Evolutionary conservation across 73 alveolate genomes (phyloP).

Genomic region (Tetrahymena elliotti): DNA sequence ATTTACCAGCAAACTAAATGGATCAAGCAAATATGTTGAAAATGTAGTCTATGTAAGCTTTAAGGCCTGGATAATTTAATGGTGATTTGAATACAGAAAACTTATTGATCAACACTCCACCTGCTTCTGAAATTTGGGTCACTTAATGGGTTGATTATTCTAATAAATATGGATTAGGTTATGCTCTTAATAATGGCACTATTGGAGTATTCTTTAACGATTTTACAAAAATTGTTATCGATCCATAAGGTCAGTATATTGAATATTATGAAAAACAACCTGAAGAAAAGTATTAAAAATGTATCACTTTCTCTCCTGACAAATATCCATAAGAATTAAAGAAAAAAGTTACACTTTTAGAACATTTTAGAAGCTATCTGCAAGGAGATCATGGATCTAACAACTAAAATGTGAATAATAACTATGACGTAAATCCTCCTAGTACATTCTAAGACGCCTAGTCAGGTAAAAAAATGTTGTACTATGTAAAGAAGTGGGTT

Average conservation of each 20-base stretch:
- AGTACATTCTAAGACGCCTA: not conserved
- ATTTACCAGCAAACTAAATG: not conserved
- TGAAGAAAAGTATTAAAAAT: constrained; percentile 52
- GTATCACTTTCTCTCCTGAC: constrained; percentile 23
- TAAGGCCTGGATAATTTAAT: not conserved
- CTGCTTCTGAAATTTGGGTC: constrained; percentile 66
- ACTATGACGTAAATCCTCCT: constrained; percentile 11
- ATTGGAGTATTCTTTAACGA: constrained; percentile 85
- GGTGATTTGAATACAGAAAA: not conserved
- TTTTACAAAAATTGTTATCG: constrained; percentile 62
- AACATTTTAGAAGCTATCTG: constrained; percentile 53
- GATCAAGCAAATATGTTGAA: not conserved
- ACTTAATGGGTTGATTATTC: constrained; percentile 83
- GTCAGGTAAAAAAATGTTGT: constrained; percentile 3
- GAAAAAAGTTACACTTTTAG: constrained; percentile 57
- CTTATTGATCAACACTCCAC: not conserved
- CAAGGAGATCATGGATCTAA: constrained; percentile 40
- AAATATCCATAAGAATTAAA: constrained; percentile 44
- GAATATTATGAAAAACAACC: constrained; percentile 53
- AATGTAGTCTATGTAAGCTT: not conserved
- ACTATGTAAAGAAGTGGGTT: constrained; percentile 82
- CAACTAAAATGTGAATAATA: not conserved
- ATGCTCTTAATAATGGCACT: constrained; percentile 65
- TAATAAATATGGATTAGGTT: constrained; percentile 82
- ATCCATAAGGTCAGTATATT: constrained; percentile 54